Conservation (phyloP, 768 basidiomycete genomes). For the Sarcodon sp. region DNA sequence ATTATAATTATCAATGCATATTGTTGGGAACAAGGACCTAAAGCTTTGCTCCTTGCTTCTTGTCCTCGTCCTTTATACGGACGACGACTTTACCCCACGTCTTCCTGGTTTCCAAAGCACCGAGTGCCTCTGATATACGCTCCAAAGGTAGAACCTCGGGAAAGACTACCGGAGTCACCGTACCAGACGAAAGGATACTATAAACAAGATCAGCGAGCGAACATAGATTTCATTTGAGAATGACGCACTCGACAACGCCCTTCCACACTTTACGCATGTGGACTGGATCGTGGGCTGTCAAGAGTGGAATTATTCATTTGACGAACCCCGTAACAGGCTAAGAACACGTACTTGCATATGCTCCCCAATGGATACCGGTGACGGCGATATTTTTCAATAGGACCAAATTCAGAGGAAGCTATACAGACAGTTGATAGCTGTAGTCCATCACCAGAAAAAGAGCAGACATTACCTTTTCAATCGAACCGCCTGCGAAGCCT, state of each 20-base stretch:
- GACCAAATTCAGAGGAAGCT: slow-evolving; percentile 72
- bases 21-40: slow-evolving; percentile 10
- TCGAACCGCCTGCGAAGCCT: slow-evolving; percentile 77
- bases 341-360: slow-evolving; percentile 46
- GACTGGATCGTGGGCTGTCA: slow-evolving; percentile 48
- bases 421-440: background rate
- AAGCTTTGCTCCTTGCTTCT: slow-evolving; percentile 27
- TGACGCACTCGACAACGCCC: slow-evolving; percentile 46
- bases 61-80: slow-evolving; percentile 40
- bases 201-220: background rate
- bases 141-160: slow-evolving; percentile 59
- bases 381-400: slow-evolving; percentile 33
- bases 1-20: too few relatives aligned
- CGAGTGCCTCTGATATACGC: slow-evolving; percentile 49
- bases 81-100: slow-evolving; percentile 91
- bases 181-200: slow-evolving; percentile 58
- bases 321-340: background rate
- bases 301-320: background rate
- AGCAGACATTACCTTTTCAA: slow-evolving; percentile 53
- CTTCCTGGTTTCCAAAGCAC: slow-evolving; percentile 66
- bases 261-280: slow-evolving; percentile 62
- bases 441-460: background rate
- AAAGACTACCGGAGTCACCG: slow-evolving; percentile 60
- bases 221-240: background rate
- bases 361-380: slow-evolving; percentile 82